A percentile compares a stretch with the other conserved stretches of the same genome.
Conservation (phyloP, 768 basidiomycete species). For the Amanita fuliginea region DNA sequence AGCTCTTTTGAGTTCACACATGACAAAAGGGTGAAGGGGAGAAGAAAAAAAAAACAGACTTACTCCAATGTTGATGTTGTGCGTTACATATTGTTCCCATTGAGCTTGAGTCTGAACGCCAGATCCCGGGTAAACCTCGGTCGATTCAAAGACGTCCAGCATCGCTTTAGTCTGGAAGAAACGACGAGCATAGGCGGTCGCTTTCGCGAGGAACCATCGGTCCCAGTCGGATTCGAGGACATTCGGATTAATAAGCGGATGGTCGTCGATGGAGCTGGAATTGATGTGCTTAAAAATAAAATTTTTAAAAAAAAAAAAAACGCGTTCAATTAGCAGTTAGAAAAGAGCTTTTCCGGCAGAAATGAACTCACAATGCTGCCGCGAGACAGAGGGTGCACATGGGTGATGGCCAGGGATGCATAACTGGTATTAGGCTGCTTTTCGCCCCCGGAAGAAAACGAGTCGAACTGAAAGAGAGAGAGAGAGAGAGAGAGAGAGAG, state of each 20-base stretch:
- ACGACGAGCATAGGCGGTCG: conserved; percentile 19
- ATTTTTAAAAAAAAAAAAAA: too few species aligned
- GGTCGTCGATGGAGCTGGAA: conserved; percentile 16
- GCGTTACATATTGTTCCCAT: conserved; percentile 5
- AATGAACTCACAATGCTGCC: conserved; percentile 23
- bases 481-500: too few species aligned
- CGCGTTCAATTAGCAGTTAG: too few species aligned
- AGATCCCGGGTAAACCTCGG: conserved; percentile 19
- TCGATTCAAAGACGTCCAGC: conserved; percentile 17
- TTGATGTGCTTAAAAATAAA: conserved; percentile 17
- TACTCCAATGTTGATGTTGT: conserved; percentile 1
- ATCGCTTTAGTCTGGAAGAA: conserved; percentile 20
- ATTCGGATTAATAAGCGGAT: conserved; percentile 18
- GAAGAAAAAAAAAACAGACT: neutral
- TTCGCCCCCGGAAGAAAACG: conserved; percentile 17
- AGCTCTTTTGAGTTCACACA: too few species aligned
- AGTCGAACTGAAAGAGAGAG: conserved; percentile 17
- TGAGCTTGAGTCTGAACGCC: conserved; percentile 3
- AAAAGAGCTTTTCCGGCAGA: too few species aligned
- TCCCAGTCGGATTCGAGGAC: conserved; percentile 22
- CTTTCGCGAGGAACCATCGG: conserved; percentile 20
- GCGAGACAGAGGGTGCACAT: conserved; percentile 34
- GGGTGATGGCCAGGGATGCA: conserved; percentile 21
- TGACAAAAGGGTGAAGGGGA: neutral
- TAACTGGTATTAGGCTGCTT: conserved; percentile 21